phyloP scores from a whole-genome alignment of 768 basidiomycete genomes.

The Pholiota conissans region DNA sequence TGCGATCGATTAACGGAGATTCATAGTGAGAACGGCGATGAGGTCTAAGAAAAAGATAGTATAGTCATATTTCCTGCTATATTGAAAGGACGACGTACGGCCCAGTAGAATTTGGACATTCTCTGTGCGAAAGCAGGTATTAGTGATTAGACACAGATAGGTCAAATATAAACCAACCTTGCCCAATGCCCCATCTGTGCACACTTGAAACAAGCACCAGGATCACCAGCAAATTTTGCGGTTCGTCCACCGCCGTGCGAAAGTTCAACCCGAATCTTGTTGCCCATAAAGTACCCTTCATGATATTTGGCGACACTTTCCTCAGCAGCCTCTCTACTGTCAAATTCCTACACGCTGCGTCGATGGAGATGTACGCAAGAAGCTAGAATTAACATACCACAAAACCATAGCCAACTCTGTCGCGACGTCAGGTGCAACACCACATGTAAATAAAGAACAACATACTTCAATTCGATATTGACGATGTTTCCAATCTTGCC shows the following conservation, averaged over 20 bases:
- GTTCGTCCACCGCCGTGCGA: conserved; percentile 84
- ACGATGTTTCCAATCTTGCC: conserved; percentile 78
- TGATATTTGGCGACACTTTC: conserved; percentile 87
- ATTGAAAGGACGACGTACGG: conserved; percentile 42
- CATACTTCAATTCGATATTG: conserved; percentile 84
- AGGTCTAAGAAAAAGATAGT: conserved; percentile 5
- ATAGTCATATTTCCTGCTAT: neutral
- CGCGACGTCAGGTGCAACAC: conserved; percentile 14
- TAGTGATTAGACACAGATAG: neutral
- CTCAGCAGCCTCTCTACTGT: conserved; percentile 76
- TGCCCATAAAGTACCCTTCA: conserved; percentile 90
- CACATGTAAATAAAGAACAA: conserved; percentile 15
- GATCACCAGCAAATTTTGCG: conserved; percentile 81
- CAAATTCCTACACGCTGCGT: conserved; percentile 66
- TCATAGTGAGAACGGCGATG: conserved; percentile 46
- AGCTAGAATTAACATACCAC: conserved; percentile 58
- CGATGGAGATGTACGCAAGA: conserved; percentile 6
- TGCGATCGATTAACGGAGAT: conserved; percentile 56
- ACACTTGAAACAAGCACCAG: conserved; percentile 87
- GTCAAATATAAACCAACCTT: conserved; percentile 46
- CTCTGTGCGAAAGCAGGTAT: conserved; percentile 40
- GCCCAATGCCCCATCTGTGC: conserved; percentile 89
- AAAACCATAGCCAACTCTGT: conserved; percentile 85
- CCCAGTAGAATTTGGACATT: conserved; percentile 63
- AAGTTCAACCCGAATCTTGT: conserved; percentile 85